Conservation (phyloP, 345 rosid genomes). For the Isatis tinctoria region DNA sequence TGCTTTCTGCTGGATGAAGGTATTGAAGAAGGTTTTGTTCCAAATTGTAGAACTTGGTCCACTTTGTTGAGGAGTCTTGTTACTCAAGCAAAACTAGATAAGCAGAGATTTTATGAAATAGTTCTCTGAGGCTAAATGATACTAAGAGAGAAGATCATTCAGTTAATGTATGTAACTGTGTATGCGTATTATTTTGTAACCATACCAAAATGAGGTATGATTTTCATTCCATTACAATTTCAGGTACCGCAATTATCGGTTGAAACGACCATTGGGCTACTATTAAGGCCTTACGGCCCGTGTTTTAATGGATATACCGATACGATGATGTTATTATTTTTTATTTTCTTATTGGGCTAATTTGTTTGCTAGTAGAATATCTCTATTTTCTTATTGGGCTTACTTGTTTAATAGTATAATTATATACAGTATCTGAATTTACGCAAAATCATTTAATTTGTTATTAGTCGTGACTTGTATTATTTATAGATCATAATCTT, state of each 20-base stretch:
- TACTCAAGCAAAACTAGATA: slow-evolving; percentile 9
- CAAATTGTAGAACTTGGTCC: slow-evolving; percentile 63
- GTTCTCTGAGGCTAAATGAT: not conserved
- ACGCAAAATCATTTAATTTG: not conserved
- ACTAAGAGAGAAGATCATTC: not conserved
- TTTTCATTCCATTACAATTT: not conserved
- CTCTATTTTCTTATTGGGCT: not conserved
- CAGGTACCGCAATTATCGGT: not conserved
- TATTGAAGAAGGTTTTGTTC: slow-evolving; percentile 50
- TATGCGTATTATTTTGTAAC: not conserved
- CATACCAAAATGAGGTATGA: not conserved
- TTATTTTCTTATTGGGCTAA: not conserved
- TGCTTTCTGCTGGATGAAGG: slow-evolving; percentile 52
- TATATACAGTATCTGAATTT: not conserved
- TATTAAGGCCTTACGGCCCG: not conserved
- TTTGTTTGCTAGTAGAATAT: too few relatives aligned
- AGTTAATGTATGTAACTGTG: not conserved
- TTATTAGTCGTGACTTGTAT: not conserved
- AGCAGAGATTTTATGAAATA: not conserved
- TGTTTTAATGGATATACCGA: not conserved
- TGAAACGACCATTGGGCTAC: not conserved
- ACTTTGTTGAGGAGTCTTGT: slow-evolving; percentile 49
- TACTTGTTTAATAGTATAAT: not conserved
- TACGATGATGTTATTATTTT: not conserved
- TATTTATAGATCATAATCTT: not conserved